Evolutionary conservation across 495 filamentous ascomycete species (phyloP), one percentile per base, ranked within the genome.

Genomic region (Cudoniella acicularis): DNA sequence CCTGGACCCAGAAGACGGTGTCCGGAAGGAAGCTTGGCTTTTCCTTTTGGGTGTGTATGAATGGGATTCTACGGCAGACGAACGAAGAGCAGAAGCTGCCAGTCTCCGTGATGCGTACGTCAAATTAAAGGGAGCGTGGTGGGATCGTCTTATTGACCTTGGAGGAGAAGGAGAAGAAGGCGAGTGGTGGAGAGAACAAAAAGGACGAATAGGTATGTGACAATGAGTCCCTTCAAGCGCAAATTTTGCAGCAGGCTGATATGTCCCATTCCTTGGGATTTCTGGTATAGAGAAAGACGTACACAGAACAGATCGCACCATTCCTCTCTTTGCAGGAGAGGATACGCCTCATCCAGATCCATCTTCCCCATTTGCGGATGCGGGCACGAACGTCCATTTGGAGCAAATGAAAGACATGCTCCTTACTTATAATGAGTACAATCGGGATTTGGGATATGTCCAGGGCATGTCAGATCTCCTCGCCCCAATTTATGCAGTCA

Each of bases 331-430:
- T 64, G 87, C 91, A 10, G 94, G 94, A 48, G 94, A 98, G 73
- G 94, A 98, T 65, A 96, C 90, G 49, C 92, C 94, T n/a, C 95
- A 98, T 69, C 94, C 95, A 0, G 94, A 98, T 64, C 95, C 95
- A 0, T 90, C 96, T 64, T 98, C 95, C 0, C 93, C 94, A 0
- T 98, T 97, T 67, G 90, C 91, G 20, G 85, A 88, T 49, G 80
- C 82, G 13, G 94, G 94, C 52, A 98, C 94, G 23, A 98, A 98
- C 63, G 93, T 97, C 27, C 94, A 98, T 72, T 81, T 98, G 59
- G 94, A 98, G 67, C 94, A 98, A 70, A 87, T 98, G 83, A 98
- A 98, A 72, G 94, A 98, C 66, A 96, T 98, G 91, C 87, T 98
- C 2, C 76, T 98, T 11, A 98, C 94, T 0, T 98, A 98, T 70